Evolutionary conservation across 2,329 filamentous ascomycete species (phyloP), one percentile per base, ranked within the genome.

Genomic region (Zymoseptoria pseudotritici): DNA sequence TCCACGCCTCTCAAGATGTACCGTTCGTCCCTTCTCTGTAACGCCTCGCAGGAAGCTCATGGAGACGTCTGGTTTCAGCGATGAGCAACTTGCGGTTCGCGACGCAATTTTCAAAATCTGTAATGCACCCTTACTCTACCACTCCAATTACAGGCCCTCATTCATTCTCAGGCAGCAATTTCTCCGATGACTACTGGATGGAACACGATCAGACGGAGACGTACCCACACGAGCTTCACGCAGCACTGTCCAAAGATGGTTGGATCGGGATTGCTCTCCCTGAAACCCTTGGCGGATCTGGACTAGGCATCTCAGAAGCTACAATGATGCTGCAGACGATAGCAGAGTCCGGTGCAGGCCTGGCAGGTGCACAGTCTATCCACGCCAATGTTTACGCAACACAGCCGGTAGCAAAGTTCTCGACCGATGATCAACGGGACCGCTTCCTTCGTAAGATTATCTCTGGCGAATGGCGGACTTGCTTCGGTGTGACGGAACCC

Each of bases 401-500:
- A 0, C 89, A 92, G 70, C 83, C 83, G 1, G 79, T 94, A 2
- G 86, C 88, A 1, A 86, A 82, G 66, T 93, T 92, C 65, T 89
- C 87, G 0, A 87, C 83, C 0, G 71, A 78, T 4, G 80, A 83
- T 56, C 89, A 93, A 73, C 75, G 86, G 2, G 73, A 83, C 58
- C 76, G 77, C 4, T 88, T 85, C 26, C 80, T 94, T 9, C 85
- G 87, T 0, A 84, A 84, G 55, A 85, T 94, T 60, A 87, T 94
- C 49, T 82, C 81, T 6, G 90, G 90, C 2, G 80, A 85, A 64
- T 88, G 81, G 81, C 79, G 89, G 57, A 85, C 84, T 0, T 94
- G 90, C 69, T 94, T 94, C 65, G 90, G 89, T 11, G 89, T 94
- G 54, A 93, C 89, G n/a, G 90, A 93, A 71, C 89, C 89, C 0